Conservation (phyloP, 2,329 filamentous ascomycete species). For the Alternaria sp. region DNA sequence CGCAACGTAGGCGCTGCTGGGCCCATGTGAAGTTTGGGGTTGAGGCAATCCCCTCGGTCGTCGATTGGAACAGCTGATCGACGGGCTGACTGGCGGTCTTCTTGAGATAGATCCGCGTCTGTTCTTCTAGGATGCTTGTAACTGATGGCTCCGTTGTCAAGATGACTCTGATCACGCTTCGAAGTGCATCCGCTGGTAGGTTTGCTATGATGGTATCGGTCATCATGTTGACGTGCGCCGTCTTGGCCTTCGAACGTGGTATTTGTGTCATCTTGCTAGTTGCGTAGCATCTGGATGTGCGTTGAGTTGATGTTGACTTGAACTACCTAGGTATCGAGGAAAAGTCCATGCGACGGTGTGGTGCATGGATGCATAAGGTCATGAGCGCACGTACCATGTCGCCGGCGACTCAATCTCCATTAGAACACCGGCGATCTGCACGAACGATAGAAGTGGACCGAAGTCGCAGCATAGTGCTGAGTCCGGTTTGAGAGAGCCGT, state of each 20-base stretch:
- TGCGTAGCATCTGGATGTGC: not conserved
- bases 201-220: slow-evolving; percentile 55
- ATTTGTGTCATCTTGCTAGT: not conserved
- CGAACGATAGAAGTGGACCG: not conserved
- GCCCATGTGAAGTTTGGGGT: not conserved
- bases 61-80: not conserved
- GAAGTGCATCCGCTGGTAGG: slow-evolving; percentile 49
- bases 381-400: not conserved
- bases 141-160: not conserved
- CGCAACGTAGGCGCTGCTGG: not conserved
- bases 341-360: not conserved
- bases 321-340: not conserved
- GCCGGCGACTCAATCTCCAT: not conserved
- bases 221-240: slow-evolving; percentile 57
- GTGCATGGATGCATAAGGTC: not conserved
- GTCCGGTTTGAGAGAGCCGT: not conserved
- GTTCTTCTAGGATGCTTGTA: not conserved
- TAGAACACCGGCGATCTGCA: not conserved
- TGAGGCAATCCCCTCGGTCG: not conserved
- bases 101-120: not conserved
- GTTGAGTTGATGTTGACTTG: not conserved
- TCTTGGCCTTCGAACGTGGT: slow-evolving; percentile 22
- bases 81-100: not conserved
- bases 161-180: slow-evolving; percentile 45
- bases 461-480: not conserved